phyloP scores from a whole-genome alignment of 331 rosid genomes.

The Telfairia occidentalis region DNA sequence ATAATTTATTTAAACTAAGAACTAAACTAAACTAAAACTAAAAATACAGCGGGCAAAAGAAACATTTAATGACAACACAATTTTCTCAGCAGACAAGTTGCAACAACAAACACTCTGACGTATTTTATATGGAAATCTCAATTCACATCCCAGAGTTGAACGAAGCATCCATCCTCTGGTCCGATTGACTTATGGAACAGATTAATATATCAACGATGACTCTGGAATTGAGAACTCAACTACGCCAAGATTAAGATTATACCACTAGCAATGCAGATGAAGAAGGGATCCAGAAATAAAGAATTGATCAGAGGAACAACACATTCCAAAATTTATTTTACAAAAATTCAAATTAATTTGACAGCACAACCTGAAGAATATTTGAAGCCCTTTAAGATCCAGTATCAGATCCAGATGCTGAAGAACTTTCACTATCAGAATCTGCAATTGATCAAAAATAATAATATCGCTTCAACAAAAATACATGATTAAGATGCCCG shows the following conservation, averaged over 20 bases:
- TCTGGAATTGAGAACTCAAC: not conserved
- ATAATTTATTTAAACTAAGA: not conserved
- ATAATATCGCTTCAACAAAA: slow-evolving; percentile 6
- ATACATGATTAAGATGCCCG: not conserved
- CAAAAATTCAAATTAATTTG: not conserved
- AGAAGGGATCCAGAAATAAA: not conserved
- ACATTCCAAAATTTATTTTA: not conserved
- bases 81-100: not conserved
- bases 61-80: not conserved
- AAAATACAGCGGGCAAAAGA: not conserved
- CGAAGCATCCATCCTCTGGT: not conserved
- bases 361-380: slow-evolving; percentile 26
- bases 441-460: slow-evolving; percentile 34
- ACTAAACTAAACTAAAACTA: not conserved
- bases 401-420: slow-evolving; percentile 83
- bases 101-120: not conserved
- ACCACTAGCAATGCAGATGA: not conserved
- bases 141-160: not conserved
- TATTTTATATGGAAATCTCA: not conserved
- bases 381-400: slow-evolving; percentile 46
- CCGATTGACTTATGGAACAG: not conserved
- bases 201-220: too few species aligned
- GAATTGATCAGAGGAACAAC: not conserved
- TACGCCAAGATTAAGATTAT: not conserved
- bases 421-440: slow-evolving; percentile 90